phyloP scores from a whole-genome alignment of 352 stramenopile genomes.

The Phytophthora rubi region DNA sequence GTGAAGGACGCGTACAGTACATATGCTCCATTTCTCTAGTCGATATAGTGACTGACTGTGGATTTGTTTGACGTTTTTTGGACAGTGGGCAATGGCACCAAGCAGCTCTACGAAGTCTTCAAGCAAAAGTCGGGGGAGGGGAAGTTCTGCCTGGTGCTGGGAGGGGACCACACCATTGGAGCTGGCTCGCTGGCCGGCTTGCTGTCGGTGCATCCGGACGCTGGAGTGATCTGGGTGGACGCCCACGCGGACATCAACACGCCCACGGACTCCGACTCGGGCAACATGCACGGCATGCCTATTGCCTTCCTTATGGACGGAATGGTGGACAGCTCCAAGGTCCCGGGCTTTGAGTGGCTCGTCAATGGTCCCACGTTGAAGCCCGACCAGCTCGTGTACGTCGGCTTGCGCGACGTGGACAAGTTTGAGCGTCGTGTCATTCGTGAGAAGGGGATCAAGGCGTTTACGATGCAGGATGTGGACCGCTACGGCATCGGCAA shows the following conservation, averaged over 20 bases:
- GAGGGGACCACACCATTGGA: conserved; percentile 97
- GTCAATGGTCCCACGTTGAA: conserved; percentile 75
- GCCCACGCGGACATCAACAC: conserved; percentile 98
- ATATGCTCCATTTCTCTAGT: background rate
- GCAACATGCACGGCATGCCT: conserved; percentile 99
- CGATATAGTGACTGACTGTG: background rate
- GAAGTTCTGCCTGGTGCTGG: conserved; percentile 95
- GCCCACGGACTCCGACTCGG: conserved; percentile 87
- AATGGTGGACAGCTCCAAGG: conserved; percentile 85
- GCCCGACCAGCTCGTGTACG: conserved; percentile 94
- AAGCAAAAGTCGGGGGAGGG: conserved; percentile 88
- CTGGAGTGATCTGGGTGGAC: conserved; percentile 98
- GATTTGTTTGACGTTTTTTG: conserved; percentile 2
- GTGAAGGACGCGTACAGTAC: background rate
- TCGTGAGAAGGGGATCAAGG: conserved; percentile 92
- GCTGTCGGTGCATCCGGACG: conserved; percentile 91
- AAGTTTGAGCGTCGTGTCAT: conserved; percentile 91
- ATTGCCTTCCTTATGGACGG: conserved; percentile 94
- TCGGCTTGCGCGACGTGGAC: conserved; percentile 96
- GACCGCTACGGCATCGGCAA: conserved; percentile 96
- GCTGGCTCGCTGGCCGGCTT: conserved; percentile 93
- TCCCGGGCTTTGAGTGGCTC: conserved; percentile 96
- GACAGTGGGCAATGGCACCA: conserved; percentile 87
- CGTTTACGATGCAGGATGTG: conserved; percentile 97
- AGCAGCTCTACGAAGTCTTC: conserved; percentile 84